These are phyloP conservation scores for Condylostoma magnum DNA, from an alignment of 169 alveolate species.

Conservation along the genomic window DNA sequence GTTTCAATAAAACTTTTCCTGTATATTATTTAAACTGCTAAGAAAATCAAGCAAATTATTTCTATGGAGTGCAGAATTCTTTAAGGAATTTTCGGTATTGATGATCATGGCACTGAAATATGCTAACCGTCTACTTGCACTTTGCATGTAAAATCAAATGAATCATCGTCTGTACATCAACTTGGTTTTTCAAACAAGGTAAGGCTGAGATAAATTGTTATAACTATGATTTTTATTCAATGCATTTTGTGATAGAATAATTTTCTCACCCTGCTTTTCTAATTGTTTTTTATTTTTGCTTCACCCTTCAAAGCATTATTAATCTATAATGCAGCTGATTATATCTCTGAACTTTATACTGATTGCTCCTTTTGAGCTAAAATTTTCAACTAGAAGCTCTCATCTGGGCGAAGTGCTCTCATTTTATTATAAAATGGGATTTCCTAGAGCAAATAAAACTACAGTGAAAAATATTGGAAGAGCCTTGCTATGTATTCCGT, in stretches of 20 bases:
- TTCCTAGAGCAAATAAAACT: no score
- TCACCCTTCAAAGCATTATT: neutral
- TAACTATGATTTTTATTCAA: constrained; percentile 6
- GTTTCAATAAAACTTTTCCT: neutral
- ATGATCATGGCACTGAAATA: neutral
- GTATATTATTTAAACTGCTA: neutral
- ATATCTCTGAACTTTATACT: no score
- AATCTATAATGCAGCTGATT: neutral
- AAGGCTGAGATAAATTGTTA: constrained; percentile 4
- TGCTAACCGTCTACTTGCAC: neutral
- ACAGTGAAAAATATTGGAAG: no score
- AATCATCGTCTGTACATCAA: constrained; percentile 30
- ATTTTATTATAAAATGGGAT: no score
- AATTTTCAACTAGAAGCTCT: no score
- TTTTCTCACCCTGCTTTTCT: neutral
- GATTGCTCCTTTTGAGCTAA: no score
- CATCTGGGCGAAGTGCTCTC: no score
- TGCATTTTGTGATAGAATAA: constrained; percentile 25
- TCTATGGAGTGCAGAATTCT: neutral
- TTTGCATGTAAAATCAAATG: neutral
- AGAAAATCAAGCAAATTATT: neutral
- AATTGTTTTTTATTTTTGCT: neutral
- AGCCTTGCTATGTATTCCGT: no score
- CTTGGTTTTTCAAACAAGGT: constrained; percentile 39
- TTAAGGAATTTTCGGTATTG: neutral